phyloP scores from a whole-genome alignment of 2,329 filamentous ascomycete genomes.

The Cladobotryum protrusum region DNA sequence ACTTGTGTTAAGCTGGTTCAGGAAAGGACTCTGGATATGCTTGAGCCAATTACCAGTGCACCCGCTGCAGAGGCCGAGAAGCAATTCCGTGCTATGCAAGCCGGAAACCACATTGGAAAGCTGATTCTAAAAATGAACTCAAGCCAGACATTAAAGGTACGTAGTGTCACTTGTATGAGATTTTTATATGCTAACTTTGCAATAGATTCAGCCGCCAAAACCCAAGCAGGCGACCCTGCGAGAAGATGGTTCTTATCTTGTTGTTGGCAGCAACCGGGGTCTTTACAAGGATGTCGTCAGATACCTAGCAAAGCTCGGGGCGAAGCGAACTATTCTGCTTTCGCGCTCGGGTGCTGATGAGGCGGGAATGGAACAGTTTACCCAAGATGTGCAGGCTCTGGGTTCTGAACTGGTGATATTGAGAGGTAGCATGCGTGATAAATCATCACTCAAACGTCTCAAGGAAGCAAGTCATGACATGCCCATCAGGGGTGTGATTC shows the following conservation, averaged over 20 bases:
- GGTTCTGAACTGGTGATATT: conserved; percentile 6
- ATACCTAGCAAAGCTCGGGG: conserved; percentile 7
- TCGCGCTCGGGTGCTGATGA: neutral
- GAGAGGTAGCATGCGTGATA: neutral
- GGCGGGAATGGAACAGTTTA: neutral
- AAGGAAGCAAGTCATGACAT: neutral
- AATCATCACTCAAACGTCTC: neutral
- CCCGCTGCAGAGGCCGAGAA: conserved; percentile 7
- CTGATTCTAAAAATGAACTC: conserved; percentile 3
- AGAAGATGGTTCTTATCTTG: conserved; percentile 7
- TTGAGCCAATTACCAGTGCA: conserved; percentile 2
- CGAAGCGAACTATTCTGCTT: conserved; percentile 1
- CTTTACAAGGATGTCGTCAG: conserved; percentile 3
- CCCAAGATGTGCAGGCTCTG: neutral
- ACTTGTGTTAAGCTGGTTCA: conserved; percentile 8
- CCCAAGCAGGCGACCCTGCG: conserved; percentile 2
- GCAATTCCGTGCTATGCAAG: conserved; percentile 8
- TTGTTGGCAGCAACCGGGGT: neutral
- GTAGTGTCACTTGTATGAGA: neutral
- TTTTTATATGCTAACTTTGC: neutral
- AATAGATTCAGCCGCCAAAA: conserved; percentile 9
- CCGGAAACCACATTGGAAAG: conserved; percentile 6
- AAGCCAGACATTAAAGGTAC: conserved; percentile 6
- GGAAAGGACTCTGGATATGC: neutral
- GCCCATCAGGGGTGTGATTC: conserved; percentile 6